phyloP scores from a whole-genome alignment of 495 filamentous ascomycete species.

The Podospora australis region DNA sequence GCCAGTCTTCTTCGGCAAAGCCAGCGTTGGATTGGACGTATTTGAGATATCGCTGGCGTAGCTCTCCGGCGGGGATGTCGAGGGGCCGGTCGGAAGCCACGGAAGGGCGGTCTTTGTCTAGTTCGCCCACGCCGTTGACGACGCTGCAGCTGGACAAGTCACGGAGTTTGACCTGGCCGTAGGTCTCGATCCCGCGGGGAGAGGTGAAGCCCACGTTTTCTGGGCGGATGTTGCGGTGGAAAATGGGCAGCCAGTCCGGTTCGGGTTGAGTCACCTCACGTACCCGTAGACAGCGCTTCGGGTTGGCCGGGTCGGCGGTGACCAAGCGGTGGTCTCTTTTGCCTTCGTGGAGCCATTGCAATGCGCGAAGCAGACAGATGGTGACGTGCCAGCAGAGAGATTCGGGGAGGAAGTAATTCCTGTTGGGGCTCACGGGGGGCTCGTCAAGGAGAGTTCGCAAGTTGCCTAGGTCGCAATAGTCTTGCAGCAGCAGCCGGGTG shows the following conservation, averaged over 20 bases:
- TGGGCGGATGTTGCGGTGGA: constrained; percentile 38
- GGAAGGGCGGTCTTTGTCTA: too few species aligned
- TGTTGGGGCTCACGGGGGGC: background rate
- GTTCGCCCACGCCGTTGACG: background rate
- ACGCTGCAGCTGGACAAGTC: constrained; percentile 25
- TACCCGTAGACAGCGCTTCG: constrained; percentile 4
- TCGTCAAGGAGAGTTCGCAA: constrained; percentile 26
- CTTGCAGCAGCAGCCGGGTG: constrained; percentile 26
- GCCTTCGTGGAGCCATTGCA: constrained; percentile 41
- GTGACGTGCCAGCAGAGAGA: constrained; percentile 41
- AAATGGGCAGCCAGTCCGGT: constrained; percentile 37
- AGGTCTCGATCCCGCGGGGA: constrained; percentile 39
- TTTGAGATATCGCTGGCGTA: too few species aligned
- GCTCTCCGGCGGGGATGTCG: too few species aligned
- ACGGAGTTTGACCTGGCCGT: constrained; percentile 44
- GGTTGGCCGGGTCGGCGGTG: background rate
- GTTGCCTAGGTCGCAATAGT: constrained; percentile 36
- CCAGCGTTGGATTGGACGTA: too few species aligned
- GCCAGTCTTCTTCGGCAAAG: background rate
- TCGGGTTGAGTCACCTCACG: constrained; percentile 9
- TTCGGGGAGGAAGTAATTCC: constrained; percentile 30
- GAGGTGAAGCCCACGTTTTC: constrained; percentile 40
- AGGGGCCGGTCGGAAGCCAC: too few species aligned
- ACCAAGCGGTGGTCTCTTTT: constrained; percentile 15
- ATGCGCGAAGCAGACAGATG: constrained; percentile 29